These are phyloP conservation scores for Aspergillus floridensis DNA, from an alignment of 2,329 filamentous ascomycete genomes.

Conservation along the genomic window DNA sequence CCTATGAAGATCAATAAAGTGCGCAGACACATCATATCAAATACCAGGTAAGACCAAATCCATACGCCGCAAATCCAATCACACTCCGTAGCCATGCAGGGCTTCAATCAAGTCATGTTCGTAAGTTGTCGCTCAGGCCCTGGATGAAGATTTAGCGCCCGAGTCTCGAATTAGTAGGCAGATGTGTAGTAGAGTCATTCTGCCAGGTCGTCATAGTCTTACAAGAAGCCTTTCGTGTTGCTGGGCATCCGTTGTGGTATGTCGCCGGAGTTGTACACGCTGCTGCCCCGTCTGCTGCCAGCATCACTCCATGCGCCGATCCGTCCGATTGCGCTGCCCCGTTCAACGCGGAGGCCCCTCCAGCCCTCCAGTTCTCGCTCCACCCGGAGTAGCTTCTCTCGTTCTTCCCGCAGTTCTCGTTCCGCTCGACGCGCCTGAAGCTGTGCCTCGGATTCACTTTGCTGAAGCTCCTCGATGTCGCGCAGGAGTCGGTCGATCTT, in stretches of 20 bases:
- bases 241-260: conserved; percentile 67
- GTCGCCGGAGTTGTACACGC: conserved; percentile 45
- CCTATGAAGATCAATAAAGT: conserved; percentile 5
- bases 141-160: conserved; percentile 15
- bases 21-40: conserved; percentile 17
- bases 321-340: conserved; percentile 39
- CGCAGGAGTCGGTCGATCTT: conserved; percentile 85
- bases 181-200: conserved; percentile 17
- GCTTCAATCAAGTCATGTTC: conserved; percentile 18
- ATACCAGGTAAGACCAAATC: conserved; percentile 7
- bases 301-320: conserved; percentile 39
- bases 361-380: conserved; percentile 84
- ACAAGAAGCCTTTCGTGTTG: conserved; percentile 77
- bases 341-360: conserved; percentile 69
- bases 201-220: conserved; percentile 21
- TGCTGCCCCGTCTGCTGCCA: conserved; percentile 41
- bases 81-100: conserved; percentile 13
- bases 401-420: conserved; percentile 83
- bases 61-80: conserved; percentile 2
- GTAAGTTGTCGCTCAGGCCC: conserved; percentile 17
- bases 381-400: conserved; percentile 74
- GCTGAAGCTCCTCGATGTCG: conserved; percentile 91
- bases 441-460: conserved; percentile 77
- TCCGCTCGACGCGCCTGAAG: conserved; percentile 81
- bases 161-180: conserved; percentile 1